Base-by-base conservation (phyloP, 306 rosid genomes). In the Oemleria cerasiformis region DNA sequence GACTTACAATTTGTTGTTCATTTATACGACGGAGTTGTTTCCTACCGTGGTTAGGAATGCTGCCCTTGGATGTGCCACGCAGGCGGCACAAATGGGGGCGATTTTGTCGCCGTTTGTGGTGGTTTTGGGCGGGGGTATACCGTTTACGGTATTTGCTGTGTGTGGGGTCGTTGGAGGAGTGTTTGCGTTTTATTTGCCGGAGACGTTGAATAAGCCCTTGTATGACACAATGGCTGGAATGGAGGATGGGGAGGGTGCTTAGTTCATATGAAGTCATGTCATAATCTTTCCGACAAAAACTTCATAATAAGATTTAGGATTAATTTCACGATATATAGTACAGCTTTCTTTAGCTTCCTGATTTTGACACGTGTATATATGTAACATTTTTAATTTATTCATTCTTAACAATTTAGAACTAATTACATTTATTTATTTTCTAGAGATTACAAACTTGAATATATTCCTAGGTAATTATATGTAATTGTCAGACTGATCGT, bases 21-120 rank as follows among this genome's bases (percentile, higher is more conserved):
- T 93, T 45, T 93, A 88, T 57, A 84, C 97, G 1, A 70, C 92
- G 2, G 98, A 93, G 89, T 53, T 93, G 73, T 93, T 93, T 47
- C 97, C 98, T 0, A 93, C 98, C 0, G 98, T 93, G 71, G 98
- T 93, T 25, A 85, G 98, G 77, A 93, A 88, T 17, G 92, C 97
- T 0, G 96, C 98, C 0, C 82, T 93, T 0, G 98, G 98, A 2
- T 75, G 88, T 19, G 82, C 90, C 0, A 81, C 94, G 0, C 98
- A 90, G 65, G 96, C 98, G 0, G 85, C 87, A 0, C 96, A 90
- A 40, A 87, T 93, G 92, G 98, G 98, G 36, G 98, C 98, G 0
- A 86, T 93, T 9, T 68, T 88, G 78, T 89, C 98, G 1, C 98
- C 98, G 9, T 61, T 91, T 66, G 97, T 93, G 61, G 98, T 93